Evolutionary conservation across 192 early-diverging fungal genomes (phyloP).

Genomic region (Coemansia sp.): DNA sequence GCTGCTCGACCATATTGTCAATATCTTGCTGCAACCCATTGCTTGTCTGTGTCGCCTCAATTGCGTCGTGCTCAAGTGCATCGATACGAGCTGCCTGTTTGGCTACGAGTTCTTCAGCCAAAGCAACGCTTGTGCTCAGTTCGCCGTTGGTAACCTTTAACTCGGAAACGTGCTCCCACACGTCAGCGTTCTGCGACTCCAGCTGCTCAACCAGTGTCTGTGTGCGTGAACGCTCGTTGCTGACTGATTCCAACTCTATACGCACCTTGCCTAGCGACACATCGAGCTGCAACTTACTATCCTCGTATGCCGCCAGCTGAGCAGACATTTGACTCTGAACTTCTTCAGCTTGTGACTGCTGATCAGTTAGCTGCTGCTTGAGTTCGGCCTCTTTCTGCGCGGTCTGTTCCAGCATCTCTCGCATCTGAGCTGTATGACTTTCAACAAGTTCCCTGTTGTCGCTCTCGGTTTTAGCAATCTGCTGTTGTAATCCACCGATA

Average conservation of each 20-base stretch:
- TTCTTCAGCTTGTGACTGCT: not conserved
- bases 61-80: conserved; percentile 5
- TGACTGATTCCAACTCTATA: conserved; percentile 4
- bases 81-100: conserved; percentile 3
- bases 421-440: conserved; percentile 8
- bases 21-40: not conserved
- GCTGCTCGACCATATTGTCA: not conserved
- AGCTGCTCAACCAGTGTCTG: conserved; percentile 19
- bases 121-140: conserved; percentile 5
- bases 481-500: conserved; percentile 2
- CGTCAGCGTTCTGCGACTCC: conserved; percentile 31
- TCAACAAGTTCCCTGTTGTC: conserved; percentile 1
- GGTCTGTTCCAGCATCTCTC: not conserved
- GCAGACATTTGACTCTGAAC: not conserved
- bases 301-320: not conserved
- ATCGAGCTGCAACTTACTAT: not conserved
- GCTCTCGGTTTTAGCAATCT: conserved; percentile 1
- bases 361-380: conserved; percentile 5
- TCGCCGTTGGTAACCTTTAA: conserved; percentile 21
- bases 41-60: not conserved
- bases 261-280: conserved; percentile 6
- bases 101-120: not conserved
- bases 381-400: not conserved
- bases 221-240: not conserved
- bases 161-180: conserved; percentile 42